A percentile compares a stretch with the other conserved stretches of the same genome.
Evolutionary conservation across 2,329 filamentous ascomycete genomes (phyloP).

Genomic region (Penicillium brevicompactum): DNA sequence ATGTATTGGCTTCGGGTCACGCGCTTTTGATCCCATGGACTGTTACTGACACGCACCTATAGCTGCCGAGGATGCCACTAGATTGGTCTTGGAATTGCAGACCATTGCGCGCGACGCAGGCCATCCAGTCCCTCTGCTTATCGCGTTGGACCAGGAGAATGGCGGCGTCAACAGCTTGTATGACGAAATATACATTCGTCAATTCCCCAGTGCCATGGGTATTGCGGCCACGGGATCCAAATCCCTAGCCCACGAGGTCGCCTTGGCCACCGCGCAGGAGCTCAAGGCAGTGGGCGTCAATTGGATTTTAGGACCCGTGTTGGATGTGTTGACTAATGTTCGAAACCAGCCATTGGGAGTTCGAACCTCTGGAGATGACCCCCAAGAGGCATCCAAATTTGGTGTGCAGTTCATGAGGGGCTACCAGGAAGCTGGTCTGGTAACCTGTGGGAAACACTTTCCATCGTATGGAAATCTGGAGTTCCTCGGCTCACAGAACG

Average conservation of each 20-base stretch:
- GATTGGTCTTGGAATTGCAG: constrained; percentile 86
- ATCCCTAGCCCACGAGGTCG: constrained; percentile 83
- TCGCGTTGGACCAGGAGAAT: constrained; percentile 96
- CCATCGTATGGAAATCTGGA: constrained; percentile 95
- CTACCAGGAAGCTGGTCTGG: constrained; percentile 86
- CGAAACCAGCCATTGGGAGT: constrained; percentile 89
- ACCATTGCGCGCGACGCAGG: constrained; percentile 88
- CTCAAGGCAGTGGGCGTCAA: constrained; percentile 93
- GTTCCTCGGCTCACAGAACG: constrained; percentile 84
- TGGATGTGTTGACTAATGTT: constrained; percentile 92
- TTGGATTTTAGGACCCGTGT: constrained; percentile 87
- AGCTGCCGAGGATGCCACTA: constrained; percentile 90
- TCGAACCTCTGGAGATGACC: constrained; percentile 86
- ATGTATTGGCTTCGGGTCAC: constrained; percentile 47
- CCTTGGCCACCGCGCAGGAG: constrained; percentile 90
- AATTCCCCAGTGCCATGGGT: constrained; percentile 97
- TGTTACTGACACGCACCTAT: constrained; percentile 18
- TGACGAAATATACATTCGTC: constrained; percentile 91
- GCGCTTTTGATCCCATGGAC: constrained; percentile 38
- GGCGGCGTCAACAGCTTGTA: constrained; percentile 96
- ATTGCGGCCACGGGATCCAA: constrained; percentile 87
- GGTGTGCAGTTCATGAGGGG: constrained; percentile 89
- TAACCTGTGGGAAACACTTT: constrained; percentile 93
- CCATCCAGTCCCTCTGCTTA: constrained; percentile 83
- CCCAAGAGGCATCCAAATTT: constrained; percentile 91